A percentile compares a stretch with the other conserved stretches of the same genome.
These are phyloP conservation scores for Psilocybe mexicana DNA, from an alignment of 1,284 basidiomycete species.

Conservation along the genomic window DNA sequence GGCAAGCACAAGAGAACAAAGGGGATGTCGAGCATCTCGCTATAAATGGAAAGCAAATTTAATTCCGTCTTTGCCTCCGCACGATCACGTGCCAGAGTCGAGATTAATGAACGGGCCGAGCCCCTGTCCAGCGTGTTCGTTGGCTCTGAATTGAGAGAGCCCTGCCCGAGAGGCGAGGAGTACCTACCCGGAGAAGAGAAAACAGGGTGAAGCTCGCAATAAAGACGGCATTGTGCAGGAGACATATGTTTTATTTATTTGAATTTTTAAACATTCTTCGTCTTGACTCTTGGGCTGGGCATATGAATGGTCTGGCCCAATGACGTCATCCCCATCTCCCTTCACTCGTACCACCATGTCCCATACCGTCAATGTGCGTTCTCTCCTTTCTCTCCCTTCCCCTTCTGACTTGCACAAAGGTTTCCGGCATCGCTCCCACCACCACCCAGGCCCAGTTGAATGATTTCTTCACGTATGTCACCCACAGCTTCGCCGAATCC, in stretches of 20 bases:
- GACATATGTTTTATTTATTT: no score
- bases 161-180: neutral
- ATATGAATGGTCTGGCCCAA: neutral
- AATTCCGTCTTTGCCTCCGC: slow-evolving; percentile 17
- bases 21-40: slow-evolving; percentile 9
- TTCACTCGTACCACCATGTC: slow-evolving; percentile 27
- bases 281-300: no score
- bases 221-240: no score
- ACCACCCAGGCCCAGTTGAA: slow-evolving; percentile 64
- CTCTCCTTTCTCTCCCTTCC: neutral
- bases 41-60: slow-evolving; percentile 24
- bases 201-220: no score
- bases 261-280: no score
- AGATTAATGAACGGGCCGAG: neutral
- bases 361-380: slow-evolving; percentile 35
- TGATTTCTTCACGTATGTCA: slow-evolving; percentile 76
- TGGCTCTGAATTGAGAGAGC: neutral
- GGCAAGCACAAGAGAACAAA: slow-evolving; percentile 12
- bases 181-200: no score
- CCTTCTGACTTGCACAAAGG: slow-evolving; percentile 40
- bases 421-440: slow-evolving; percentile 58
- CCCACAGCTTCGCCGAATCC: slow-evolving; percentile 7
- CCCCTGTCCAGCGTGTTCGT: neutral
- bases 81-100: slow-evolving; percentile 7
- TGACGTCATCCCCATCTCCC: slow-evolving; percentile 13